These are phyloP conservation scores for Microsporum canis DNA, from an alignment of 2,329 filamentous ascomycete genomes.

Conservation along the genomic window DNA sequence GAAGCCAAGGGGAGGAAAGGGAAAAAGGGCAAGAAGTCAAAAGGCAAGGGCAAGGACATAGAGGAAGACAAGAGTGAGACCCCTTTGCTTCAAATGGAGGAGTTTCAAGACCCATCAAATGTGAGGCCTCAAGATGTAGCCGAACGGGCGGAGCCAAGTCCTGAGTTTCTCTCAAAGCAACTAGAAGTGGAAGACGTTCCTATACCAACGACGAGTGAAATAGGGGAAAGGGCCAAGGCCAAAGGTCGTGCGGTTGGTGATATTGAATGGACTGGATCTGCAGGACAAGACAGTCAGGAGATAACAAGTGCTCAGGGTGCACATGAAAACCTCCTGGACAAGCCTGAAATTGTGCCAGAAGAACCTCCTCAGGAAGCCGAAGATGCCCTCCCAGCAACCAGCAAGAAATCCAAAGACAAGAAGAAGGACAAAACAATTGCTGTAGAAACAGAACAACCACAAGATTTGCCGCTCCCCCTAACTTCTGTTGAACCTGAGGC, in stretches of 20 bases:
- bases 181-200: background rate
- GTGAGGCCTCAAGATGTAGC: background rate
- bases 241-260: background rate
- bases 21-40: conserved; percentile 11
- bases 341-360: background rate
- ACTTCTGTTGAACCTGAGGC: background rate
- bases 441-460: background rate
- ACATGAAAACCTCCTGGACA: background rate
- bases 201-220: background rate
- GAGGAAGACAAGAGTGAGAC: background rate
- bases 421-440: background rate
- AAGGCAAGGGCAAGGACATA: background rate
- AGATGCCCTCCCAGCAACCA: background rate
- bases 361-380: background rate
- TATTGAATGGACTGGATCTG: background rate
- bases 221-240: conserved; percentile 4
- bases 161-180: background rate
- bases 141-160: background rate
- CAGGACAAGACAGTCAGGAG: background rate
- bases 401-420: background rate
- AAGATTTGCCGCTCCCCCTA: background rate
- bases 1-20: conserved; percentile 8
- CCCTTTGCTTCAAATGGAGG: background rate
- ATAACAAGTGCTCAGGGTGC: background rate
- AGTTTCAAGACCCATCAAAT: background rate